Evolutionary conservation across 2,329 filamentous ascomycete genomes (phyloP), one percentile per base, ranked within the genome.

Genomic region (Diplodia scrobiculata): DNA sequence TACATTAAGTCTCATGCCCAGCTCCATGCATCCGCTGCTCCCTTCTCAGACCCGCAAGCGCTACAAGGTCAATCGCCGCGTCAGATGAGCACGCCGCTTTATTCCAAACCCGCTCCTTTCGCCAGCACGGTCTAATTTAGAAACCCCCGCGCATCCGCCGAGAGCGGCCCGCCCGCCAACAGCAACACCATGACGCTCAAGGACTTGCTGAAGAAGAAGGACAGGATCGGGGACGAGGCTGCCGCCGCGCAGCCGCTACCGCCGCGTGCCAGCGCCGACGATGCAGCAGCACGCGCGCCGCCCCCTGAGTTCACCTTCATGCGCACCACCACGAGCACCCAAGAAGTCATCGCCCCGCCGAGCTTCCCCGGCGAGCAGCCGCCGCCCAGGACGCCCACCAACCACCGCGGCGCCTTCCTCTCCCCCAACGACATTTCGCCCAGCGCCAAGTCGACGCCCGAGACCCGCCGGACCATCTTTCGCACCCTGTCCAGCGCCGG

Each of bases 341-440:
- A 92, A 75, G 92, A 97, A 76, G 81, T 89, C 70, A 91, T 97
- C 75, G 82, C 87, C 66, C 90, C 91, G 11, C 90, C 92, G 6
- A 75, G 76, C 63, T 83, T 83, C 70, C 78, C 79, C 14, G 81
- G 80, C 66, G 82, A 83, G 63, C 29, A 52, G 41, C 55, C 38
- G 21, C 9, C 38, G 21, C 5, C 53, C 9, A 7, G 5, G 25
- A 47, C n/a, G 25, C 17, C 55, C 25, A n/a, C 21, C 3, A 11
- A 5, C 55, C 54, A 19, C 41, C 41, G 19, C 41, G 41, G 41
- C 50, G 41, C 11, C 58, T 47, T 48, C 45, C 58, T 32, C n/a
- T 59, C 38, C 66, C 66, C 62, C 29, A 21, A 52, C 52, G 19
- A 45, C 41, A 19, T 45, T n/a, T 45, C 66, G 73, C 58, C 72